A percentile compares a stretch with the other conserved stretches of the same genome.
These are phyloP conservation scores for Mortierella sp. DNA, from an alignment of 371 early-diverging fungal species.

Conservation along the genomic window DNA sequence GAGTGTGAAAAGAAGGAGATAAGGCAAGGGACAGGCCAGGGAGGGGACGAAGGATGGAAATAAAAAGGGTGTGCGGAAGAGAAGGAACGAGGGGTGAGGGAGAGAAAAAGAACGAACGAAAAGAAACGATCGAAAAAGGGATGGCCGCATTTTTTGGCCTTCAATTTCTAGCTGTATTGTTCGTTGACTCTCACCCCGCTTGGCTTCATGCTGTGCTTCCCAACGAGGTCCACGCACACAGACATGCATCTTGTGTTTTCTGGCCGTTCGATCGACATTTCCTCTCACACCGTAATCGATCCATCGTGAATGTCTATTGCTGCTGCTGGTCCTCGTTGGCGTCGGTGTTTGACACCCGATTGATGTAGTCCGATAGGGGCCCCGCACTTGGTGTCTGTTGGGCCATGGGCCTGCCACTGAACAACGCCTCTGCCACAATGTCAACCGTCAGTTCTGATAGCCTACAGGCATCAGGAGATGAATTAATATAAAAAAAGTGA, in stretches of 20 bases:
- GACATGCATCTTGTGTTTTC: too few relatives aligned
- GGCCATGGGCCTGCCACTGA: slow-evolving; percentile 47
- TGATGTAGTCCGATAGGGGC: slow-evolving; percentile 54
- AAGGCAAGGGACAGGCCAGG: not conserved
- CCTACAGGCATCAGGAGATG: slow-evolving; percentile 17
- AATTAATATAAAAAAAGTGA: not conserved
- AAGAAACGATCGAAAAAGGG: too few relatives aligned
- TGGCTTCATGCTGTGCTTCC: too few relatives aligned
- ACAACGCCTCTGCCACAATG: slow-evolving; percentile 54
- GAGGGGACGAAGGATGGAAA: not conserved
- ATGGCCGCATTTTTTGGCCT: too few relatives aligned
- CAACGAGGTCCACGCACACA: too few relatives aligned
- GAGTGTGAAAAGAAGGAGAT: not conserved
- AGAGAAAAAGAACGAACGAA: not conserved
- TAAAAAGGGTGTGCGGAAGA: not conserved
- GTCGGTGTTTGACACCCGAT: slow-evolving; percentile 27
- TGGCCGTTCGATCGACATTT: too few relatives aligned
- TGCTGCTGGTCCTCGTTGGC: not conserved
- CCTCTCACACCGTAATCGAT: not conserved
- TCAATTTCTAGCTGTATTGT: too few relatives aligned
- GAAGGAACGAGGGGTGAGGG: not conserved
- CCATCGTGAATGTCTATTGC: not conserved
- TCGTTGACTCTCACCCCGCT: too few relatives aligned
- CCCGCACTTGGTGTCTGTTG: slow-evolving; percentile 55
- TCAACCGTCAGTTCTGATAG: slow-evolving; percentile 52